Conservation (phyloP, 2,329 filamentous ascomycete species). For the Aspergillus spinulosporus region DNA sequence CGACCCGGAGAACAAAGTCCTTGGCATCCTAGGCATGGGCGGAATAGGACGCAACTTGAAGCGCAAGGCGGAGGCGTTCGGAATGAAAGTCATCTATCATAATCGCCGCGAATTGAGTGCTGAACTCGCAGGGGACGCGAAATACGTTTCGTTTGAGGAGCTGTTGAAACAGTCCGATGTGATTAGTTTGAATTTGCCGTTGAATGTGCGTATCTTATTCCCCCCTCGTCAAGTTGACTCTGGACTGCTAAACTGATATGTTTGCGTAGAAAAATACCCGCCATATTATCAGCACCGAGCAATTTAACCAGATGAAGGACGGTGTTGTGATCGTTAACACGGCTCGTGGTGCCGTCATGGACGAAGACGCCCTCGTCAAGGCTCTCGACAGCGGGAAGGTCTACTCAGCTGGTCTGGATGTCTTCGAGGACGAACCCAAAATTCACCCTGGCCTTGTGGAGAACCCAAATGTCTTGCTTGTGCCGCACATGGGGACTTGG, state of each 20-base stretch:
- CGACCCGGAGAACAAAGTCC: constrained; percentile 74
- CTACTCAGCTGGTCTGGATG: constrained; percentile 71
- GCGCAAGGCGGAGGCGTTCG: constrained; percentile 71
- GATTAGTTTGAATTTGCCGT: constrained; percentile 74
- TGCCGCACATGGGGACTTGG: constrained; percentile 86
- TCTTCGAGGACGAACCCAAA: constrained; percentile 78
- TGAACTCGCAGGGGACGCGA: constrained; percentile 47
- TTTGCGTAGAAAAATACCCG: constrained; percentile 59
- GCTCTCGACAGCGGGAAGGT: constrained; percentile 71
- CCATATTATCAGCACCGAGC: constrained; percentile 69
- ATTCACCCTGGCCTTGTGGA: constrained; percentile 70
- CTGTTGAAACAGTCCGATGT: constrained; percentile 71
- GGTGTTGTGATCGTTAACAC: constrained; percentile 80
- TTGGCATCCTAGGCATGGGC: constrained; percentile 84
- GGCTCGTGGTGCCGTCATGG: constrained; percentile 77
- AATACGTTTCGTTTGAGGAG: constrained; percentile 67
- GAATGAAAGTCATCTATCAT: constrained; percentile 73
- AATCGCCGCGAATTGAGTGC: constrained; percentile 65
- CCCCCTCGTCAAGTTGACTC: neutral
- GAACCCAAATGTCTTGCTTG: constrained; percentile 70
- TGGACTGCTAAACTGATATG: neutral
- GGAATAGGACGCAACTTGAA: constrained; percentile 79
- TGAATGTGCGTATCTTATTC: constrained; percentile 64
- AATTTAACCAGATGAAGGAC: constrained; percentile 76
- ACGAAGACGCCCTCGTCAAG: constrained; percentile 75